Base-by-base conservation (phyloP, 139 green algal genomes). In the Chlamydomonas urium region DNA sequence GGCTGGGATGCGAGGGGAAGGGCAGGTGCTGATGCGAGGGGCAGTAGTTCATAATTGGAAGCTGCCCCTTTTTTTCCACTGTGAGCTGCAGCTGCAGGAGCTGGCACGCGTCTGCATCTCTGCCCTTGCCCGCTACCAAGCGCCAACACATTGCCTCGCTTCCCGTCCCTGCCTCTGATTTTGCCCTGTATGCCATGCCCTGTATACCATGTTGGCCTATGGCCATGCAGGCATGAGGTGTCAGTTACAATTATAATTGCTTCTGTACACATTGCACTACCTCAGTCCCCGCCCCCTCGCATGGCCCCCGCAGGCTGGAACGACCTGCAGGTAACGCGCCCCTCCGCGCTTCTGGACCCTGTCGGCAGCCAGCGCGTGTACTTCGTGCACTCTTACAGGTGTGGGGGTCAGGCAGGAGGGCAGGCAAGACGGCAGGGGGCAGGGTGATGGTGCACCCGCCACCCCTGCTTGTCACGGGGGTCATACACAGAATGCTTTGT, bases 261-360 rank as follows among this genome's bases (percentile, higher is more conserved):
- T 50, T 8, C 42, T 14, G 10, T 50, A 8, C 42, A 8, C 10
- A 8, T 14, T 50, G 14, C 47, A 28, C 4, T 50, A 8, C 42
- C 42, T 14, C 42, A 24, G 42, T 14, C 42, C 42, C 42, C 42
- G 10, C 8, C 42, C 53, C 47, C 72, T 0, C 90, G 91, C 0
- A 94, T 99, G 69, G 95, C 95, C 21, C 95, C 98, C 85, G 99
- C 99, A 38, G 95, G 95, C 8, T 99, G 95, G 95, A 99, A 98
- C 79, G 86, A 84, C 26, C 75, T 97, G 4, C 78, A 85, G 56
- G 32, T 66, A 47, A 56, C 65, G 2, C 38, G 65, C 38, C 71
- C 80, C 26, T 81, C 74, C 5, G 50, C 35, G 3, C 76, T 96
- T 77, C 81, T 97, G 21, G 69, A 58, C 47, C 50, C 59, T 1